Conservation (phyloP, 208 protist species). For the Leishmania braziliensis region DNA sequence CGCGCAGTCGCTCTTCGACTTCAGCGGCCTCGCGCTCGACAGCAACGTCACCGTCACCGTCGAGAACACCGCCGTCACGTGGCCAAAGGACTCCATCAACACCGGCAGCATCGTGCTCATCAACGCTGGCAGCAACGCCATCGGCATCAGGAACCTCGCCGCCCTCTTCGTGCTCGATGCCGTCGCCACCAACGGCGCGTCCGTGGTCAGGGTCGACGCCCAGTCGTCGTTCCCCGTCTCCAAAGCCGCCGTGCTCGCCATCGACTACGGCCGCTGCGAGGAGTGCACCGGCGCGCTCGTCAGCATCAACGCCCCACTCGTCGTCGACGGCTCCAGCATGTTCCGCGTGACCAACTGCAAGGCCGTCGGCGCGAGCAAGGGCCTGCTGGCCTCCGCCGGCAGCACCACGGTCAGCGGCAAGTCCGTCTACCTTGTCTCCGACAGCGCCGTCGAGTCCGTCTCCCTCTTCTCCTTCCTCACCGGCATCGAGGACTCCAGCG, state of each 20-base stretch:
- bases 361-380: not conserved
- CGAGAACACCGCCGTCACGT: conserved; percentile 18
- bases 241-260: conserved; percentile 8
- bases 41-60: conserved; percentile 19
- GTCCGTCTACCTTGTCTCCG: conserved; percentile 3
- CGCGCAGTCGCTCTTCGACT: conserved; percentile 28
- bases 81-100: conserved; percentile 2
- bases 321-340: conserved; percentile 15
- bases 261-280: conserved; percentile 18
- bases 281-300: conserved; percentile 16
- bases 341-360: conserved; percentile 16
- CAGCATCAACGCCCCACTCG: conserved; percentile 2
- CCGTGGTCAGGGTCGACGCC: conserved; percentile 11
- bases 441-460: not conserved
- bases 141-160: conserved; percentile 6
- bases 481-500: not conserved
- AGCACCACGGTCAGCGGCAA: not conserved
- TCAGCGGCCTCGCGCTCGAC: conserved; percentile 15
- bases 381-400: conserved; percentile 13
- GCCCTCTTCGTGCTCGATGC: conserved; percentile 23
- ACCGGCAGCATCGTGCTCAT: conserved; percentile 14
- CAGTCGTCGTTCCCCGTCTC: conserved; percentile 10
- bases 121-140: conserved; percentile 9
- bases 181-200: conserved; percentile 16
- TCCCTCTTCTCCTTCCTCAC: conserved; percentile 5